A percentile compares a stretch with the other conserved stretches of the same genome.
These are phyloP conservation scores for Verbascum thapsus DNA, from an alignment of 257 asterid species.

Conservation along the genomic window DNA sequence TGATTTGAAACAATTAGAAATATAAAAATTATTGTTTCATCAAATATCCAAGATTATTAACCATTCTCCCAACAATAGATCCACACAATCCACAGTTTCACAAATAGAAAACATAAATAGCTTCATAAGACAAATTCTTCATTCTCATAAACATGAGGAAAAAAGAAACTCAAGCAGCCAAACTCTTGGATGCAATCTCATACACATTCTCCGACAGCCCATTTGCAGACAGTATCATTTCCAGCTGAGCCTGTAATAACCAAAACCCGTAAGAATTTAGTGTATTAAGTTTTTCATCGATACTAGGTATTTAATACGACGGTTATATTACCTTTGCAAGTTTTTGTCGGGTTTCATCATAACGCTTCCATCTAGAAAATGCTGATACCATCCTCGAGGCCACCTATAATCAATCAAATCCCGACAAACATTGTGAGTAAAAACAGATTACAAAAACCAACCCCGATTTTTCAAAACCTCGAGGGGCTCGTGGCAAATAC, in stretches of 20 bases:
- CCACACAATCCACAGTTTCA: too few species aligned
- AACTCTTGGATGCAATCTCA: constrained; percentile 92
- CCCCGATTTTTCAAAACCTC: too few species aligned
- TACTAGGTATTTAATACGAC: not conserved
- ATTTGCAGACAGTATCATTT: constrained; percentile 69
- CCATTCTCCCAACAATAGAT: too few species aligned
- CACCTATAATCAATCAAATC: constrained; percentile 44
- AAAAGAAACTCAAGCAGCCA: constrained; percentile 53
- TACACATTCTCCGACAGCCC: constrained; percentile 88
- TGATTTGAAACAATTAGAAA: too few species aligned
- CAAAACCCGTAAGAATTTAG: not conserved
- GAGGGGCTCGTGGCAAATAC: too few species aligned
- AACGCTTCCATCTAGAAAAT: constrained; percentile 95
- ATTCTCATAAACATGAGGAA: not conserved
- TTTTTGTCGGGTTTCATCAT: constrained; percentile 72
- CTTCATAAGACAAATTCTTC: too few species aligned
- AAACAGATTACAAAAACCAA: too few species aligned
- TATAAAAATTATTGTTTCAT: too few species aligned
- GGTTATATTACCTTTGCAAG: constrained; percentile 65
- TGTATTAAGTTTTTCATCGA: too few species aligned
- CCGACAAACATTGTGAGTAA: not conserved
- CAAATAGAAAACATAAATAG: too few species aligned
- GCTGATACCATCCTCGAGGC: constrained; percentile 92
- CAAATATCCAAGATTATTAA: too few species aligned
- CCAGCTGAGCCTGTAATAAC: constrained; percentile 72